Base-by-base conservation (phyloP, 2,329 filamentous ascomycete species). In the Bipolaris oryzae region DNA sequence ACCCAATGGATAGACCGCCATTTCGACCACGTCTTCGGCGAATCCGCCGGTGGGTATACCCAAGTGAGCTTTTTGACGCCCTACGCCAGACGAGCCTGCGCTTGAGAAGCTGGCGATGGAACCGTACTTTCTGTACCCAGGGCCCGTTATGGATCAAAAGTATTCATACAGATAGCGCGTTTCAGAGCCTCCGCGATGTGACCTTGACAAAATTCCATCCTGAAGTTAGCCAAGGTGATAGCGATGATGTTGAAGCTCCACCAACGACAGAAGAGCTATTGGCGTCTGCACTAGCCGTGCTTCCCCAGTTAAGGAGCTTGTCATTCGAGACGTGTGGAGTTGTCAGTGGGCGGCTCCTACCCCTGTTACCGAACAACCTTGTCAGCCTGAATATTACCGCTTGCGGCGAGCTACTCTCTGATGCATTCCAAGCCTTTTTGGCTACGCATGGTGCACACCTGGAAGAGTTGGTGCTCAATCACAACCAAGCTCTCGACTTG, bases 401-500 rank as follows among this genome's bases (percentile, higher is more conserved):
- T 66, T 97, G 92, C 70, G 88, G 88, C 77, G 86, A 90, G 59
- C 77, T 96, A 9, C 86, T 82, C 4, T 89, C 91, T 0, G 82
- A 87, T 3, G 83, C 87, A 56, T 77, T 97, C 20, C 78, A 81
- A 23, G 72, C 76, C 0, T 96, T 89, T 68, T 81, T 97, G 38
- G 71, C 80, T 5, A 84, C 84, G 0, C 87, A 91, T 66, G 93
- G 92, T 0, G 76, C 79, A 20, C 78, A 85, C n/a, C 78, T 98
- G 20, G 83, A 84, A 50, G 84, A 84, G 35, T 81, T 98, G 7
- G 84, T 82, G 1, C 79, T 97, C 5, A 85, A 89, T 50, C 90
- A 96, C 75, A 96, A 96, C 67, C 87, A 91, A 59, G 87, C 88
- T 2, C 80, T 97, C 37, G 89, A 87, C 66, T 77, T 97, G 38